Evolutionary conservation across 345 rosid species (phyloP), one percentile per base, ranked within the genome.

Genomic region (Camelina hispida): DNA sequence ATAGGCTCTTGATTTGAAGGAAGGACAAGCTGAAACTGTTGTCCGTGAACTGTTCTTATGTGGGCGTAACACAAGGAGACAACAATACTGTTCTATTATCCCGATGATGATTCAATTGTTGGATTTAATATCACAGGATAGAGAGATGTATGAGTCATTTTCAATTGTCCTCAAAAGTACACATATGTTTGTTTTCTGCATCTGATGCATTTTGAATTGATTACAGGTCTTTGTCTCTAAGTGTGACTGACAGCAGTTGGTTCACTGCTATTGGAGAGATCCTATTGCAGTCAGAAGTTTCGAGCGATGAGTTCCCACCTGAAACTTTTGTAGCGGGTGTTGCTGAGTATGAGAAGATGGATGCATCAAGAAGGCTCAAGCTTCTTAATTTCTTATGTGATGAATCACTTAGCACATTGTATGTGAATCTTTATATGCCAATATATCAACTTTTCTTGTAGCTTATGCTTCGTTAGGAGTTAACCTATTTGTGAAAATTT

Each of bases 21-120:
- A 91, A 80, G 94, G 90, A 72, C 86, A 88, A 69, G 84, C 91
- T 77, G 86, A 89, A 75, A 73, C 86, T 69, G 76, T 88, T 50
- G 57, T 91, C 42, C 74, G 82, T 72, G 97, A 87, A 77, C 69
- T 94, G 38, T 69, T 83, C n/a, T 6, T 47, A 40, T 48, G 72
- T 68, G 87, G 85, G 63, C 76, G 87, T 52, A 84, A 32, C 59
- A 13, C 77, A 63, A 88, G 86, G 68, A 82, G 82, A 60, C 81
- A 82, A 40, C 89, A 80, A 28, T 81, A 81, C 54, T 85, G 85
- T 44, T 68, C 79, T 22, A 37, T 83, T 23, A 87, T 83, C 50
- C 87, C 84, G 58, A 69, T 93, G 74, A 91, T 88, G 66, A 77
- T 79, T 56, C 83, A 82, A 25, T 65, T 93, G 70, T 51, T 89